Evolutionary conservation across 805 yeast species (phyloP), one percentile per base, ranked within the genome.

Genomic region (Starmera dryadoides): DNA sequence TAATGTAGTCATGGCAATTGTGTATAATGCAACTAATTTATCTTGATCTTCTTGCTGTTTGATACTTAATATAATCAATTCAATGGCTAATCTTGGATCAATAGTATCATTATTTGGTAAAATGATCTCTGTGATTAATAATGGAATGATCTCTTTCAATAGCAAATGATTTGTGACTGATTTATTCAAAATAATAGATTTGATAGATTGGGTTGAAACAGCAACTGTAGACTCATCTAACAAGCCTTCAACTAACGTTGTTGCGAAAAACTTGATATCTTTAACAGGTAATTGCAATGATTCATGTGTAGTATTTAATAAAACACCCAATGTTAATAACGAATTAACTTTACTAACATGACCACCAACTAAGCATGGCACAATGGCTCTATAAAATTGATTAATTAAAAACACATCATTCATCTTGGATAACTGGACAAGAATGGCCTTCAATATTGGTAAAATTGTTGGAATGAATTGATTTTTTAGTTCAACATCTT

Each of bases 131-230:
- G 61, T 43, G 1, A 78, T 59, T 14, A 78, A 49, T 28, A 60
- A 60, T 8, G 78, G 73, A 3, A 83, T 56, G 22, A 77, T 52
- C 14, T 59, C 59, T 40, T 68, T 66, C 30, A 79, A 60, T 1
- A 73, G 55, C 4, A 48, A 40, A 4, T 63, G 58, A 7, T 70
- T 62, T 4, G 66, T 56, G 4, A 49, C 45, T 3, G 52, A 41
- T 0, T 48, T 46, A 6, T 52, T 55, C 4, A 55, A 40, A 31
- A 82, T 64, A 33, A 86, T 60, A 0, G 80, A 66, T 48, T 71
- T 80, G 37, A 82, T 64, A 14, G 93, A 80, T 45, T 81, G 88
- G 11, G 79, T 63, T 0, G 75, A 64, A 9, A 75, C 60, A 0
- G 65, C 55, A 8, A 67, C 48, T 8, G 59, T 53, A n/a, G 59